These are phyloP conservation scores for Skeletonema marinoi DNA, from an alignment of 108 stramenopile genomes.

Conservation along the genomic window DNA sequence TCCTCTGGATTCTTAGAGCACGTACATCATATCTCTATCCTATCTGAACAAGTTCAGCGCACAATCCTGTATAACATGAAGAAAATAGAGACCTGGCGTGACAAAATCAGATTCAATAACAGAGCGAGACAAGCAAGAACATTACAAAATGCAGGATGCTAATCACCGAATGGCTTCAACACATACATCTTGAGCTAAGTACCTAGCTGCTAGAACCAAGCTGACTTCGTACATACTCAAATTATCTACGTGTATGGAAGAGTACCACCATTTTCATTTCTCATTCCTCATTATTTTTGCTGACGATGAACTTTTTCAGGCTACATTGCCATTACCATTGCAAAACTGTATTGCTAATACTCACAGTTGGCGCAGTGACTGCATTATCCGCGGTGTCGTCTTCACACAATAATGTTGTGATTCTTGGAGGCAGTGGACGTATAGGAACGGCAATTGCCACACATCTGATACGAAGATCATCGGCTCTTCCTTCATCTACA, in stretches of 20 bases:
- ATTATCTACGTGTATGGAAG: too few relatives aligned
- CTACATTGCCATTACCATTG: background rate
- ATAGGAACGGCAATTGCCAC: background rate
- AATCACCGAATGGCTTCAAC: too few relatives aligned
- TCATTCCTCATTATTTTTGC: background rate
- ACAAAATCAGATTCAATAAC: background rate
- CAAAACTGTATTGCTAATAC: background rate
- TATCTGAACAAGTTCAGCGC: background rate
- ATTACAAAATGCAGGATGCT: background rate
- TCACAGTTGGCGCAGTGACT: background rate
- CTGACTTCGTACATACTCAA: too few relatives aligned
- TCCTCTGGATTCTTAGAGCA: background rate
- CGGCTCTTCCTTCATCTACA: background rate
- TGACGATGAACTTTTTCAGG: too few relatives aligned
- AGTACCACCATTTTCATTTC: constrained; percentile 1
- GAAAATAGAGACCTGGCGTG: background rate
- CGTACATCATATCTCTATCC: too few relatives aligned
- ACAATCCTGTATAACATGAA: background rate
- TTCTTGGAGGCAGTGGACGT: background rate
- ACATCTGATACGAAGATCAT: background rate
- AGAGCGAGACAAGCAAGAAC: background rate
- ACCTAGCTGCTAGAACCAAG: too few relatives aligned
- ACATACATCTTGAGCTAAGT: too few relatives aligned
- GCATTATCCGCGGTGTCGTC: background rate
- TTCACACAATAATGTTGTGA: background rate